These are phyloP conservation scores for Edaphochlamys debaryana DNA, from an alignment of 139 green algal genomes.

Conservation along the genomic window DNA sequence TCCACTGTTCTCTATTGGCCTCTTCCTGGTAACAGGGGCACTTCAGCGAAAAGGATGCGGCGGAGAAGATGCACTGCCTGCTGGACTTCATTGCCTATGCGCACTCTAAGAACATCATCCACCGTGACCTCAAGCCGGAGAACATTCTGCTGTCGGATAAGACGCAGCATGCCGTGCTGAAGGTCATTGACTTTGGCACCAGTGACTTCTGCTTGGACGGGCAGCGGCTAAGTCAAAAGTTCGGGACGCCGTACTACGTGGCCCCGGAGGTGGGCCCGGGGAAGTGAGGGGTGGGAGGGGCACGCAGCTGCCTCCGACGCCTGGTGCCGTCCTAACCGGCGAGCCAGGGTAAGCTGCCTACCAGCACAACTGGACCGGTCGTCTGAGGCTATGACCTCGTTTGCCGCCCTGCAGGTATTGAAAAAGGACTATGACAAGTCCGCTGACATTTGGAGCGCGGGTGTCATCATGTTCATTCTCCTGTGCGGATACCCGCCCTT, in stretches of 20 bases:
- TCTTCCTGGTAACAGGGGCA: too few species aligned
- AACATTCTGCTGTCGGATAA: slow-evolving; percentile 93
- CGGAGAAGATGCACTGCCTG: slow-evolving; percentile 66
- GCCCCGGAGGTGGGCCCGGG: slow-evolving; percentile 81
- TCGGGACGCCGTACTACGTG: slow-evolving; percentile 92
- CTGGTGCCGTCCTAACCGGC: too few species aligned
- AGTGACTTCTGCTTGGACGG: slow-evolving; percentile 85
- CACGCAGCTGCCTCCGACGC: too few species aligned
- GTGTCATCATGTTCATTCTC: slow-evolving; percentile 86
- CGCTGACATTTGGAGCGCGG: slow-evolving; percentile 83
- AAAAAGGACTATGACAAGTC: slow-evolving; percentile 59
- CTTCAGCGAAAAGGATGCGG: slow-evolving; percentile 71
- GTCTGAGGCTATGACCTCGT: too few species aligned
- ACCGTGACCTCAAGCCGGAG: slow-evolving; percentile 54
- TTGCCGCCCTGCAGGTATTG: slow-evolving; percentile 54
- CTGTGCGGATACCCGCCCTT: slow-evolving; percentile 84
- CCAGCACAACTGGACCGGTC: too few species aligned
- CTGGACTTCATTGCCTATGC: slow-evolving; percentile 69
- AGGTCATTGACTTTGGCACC: slow-evolving; percentile 95
- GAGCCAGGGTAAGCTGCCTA: too few species aligned
- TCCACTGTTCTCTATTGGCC: too few species aligned
- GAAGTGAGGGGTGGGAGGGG: too few species aligned
- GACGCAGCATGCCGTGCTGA: slow-evolving; percentile 67
- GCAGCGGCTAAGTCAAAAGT: slow-evolving; percentile 79
- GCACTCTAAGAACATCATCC: slow-evolving; percentile 71